Evolutionary conservation across 148 eudicot species (phyloP), one percentile per base, ranked within the genome.

Genomic region (Amaranthus hypochondriacus): DNA sequence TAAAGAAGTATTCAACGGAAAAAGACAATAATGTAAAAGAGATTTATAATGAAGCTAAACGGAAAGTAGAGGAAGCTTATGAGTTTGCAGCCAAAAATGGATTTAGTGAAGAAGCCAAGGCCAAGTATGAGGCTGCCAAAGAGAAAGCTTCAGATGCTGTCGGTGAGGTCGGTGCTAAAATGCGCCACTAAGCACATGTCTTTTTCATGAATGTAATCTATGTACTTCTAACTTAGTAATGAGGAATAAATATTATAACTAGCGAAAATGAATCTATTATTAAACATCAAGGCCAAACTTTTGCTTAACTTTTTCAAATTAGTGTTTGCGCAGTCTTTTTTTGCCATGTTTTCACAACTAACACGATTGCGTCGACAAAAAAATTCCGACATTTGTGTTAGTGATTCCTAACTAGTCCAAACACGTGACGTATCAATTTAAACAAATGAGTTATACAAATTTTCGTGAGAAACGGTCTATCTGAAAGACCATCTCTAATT

Each of bases 141-240:
- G 89, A 85, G 78, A 88, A 66, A 70, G 83, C 80, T 66, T 84
- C 96, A 3, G 65, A 84, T 54, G 86, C 84, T 56, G 67, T 87
- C 5, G 81, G 87, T 53, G 78, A 82, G 43, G 74, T 75, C 28
- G 65, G 77, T 49, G 60, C 71, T 6, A 57, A 46, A 48, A 60
- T 75, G 55, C 13, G 69, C 69, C 69, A 66, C 9, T 5, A 66
- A 3, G 12, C 4, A 42, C 5, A 3, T 18, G 7, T 49, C 63
- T 18, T 60, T 28, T 10, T 21, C 63, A 60, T 28, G 39, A 28
- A 28, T 28, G 2, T 28, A 28, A 28, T 28, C 39, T 28, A 28
- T 28, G 39, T 28, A 28, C 39, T 28, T 28, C 39, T 28, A 28
- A 28, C 2, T 28, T 28, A 28, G 39, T 1, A 0, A 28, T 28